Evolutionary conservation across 306 rosid species (phyloP), one percentile per base, ranked within the genome.

Genomic region (Dalbergia cultrata): DNA sequence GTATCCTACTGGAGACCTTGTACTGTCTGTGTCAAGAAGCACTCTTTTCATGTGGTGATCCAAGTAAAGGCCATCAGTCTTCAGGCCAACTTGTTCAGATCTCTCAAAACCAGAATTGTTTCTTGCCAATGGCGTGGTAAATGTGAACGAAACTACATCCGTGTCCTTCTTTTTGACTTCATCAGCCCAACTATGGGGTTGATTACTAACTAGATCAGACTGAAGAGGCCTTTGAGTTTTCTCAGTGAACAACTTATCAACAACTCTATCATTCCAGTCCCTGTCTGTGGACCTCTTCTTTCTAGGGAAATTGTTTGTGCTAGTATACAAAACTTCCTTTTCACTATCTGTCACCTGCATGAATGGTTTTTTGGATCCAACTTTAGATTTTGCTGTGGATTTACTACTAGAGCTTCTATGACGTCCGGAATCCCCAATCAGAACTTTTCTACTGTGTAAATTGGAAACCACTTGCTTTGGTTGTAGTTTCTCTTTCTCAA

Each of bases 111-210:
- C 80, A 34, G 87, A 88, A 64, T 37, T 76, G 61, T 76, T 75
- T 74, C 90, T 77, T 66, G 93, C 74, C 77, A 92, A 88, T 18
- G 97, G 97, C 19, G 93, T 85, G 22, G 89, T 89, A 82, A 92
- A 92, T 76, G 97, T 90, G 86, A 92, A 92, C 49, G 97, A 92
- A 80, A 92, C 92, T 66, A 92, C 90, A 85, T 92, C 97, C 70
- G 71, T 88, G 69, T 92, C 93, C 34, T 87, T 86, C 82, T 79
- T 92, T 83, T 74, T 86, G 50, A 85, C 70, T 50, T 89, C 90
- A 58, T 89, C 90, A 37, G 76, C 82, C 90, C 86, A 80, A 78
- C 67, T 84, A 16, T 76, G 67, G 76, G 58, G 65, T 43, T 75
- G 67, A 47, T 84, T 84, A 56, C 49, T 75, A 31, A 70, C 76